phyloP scores from a whole-genome alignment of 2,329 filamentous ascomycete genomes.

The Tolypocladium amazonense region DNA sequence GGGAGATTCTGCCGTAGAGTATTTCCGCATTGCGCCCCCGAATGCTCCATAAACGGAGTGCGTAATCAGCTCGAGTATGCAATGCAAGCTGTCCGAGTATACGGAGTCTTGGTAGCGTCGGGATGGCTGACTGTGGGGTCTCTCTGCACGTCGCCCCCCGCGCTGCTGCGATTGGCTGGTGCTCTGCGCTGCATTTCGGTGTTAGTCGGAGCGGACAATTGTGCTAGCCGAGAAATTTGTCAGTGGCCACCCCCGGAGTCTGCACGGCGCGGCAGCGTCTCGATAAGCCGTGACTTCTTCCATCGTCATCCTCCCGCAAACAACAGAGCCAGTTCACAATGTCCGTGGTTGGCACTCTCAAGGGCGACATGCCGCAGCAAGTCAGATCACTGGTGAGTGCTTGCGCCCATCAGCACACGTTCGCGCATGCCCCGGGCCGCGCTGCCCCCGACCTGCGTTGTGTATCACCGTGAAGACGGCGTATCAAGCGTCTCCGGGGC shows the following conservation, averaged over 20 bases:
- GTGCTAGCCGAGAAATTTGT: constrained; percentile 1
- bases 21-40: neutral
- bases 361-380: constrained; percentile 46
- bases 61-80: neutral
- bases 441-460: neutral
- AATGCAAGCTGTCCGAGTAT: neutral
- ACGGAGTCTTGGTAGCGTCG: neutral
- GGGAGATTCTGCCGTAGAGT: constrained; percentile 10
- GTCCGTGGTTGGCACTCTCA: constrained; percentile 27
- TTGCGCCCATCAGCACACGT: neutral
- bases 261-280: neutral
- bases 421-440: neutral
- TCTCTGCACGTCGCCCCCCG: neutral
- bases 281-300: neutral
- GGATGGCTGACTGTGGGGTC: neutral
- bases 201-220: constrained; percentile 4
- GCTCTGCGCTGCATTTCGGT: neutral
- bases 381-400: constrained; percentile 40
- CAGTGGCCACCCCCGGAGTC: neutral
- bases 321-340: constrained; percentile 14
- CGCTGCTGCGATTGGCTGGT: neutral
- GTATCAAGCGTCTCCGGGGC: neutral
- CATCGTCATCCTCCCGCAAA: neutral
- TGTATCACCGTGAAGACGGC: neutral
- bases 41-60: neutral